Base-by-base conservation (phyloP, 306 rosid genomes). In the Sechiopsis laciniata region DNA sequence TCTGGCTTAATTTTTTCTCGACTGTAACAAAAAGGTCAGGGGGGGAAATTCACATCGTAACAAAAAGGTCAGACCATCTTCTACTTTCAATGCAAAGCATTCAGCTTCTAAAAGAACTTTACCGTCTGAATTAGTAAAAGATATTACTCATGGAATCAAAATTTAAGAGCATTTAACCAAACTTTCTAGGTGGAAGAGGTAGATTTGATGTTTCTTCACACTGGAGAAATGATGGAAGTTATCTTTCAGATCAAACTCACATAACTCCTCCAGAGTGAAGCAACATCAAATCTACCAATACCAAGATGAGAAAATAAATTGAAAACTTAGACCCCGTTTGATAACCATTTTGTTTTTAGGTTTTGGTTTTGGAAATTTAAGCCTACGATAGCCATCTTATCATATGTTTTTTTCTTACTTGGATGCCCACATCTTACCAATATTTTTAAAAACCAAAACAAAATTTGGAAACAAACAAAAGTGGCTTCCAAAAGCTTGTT, bases 1-100 rank as follows among this genome's bases (percentile, higher is more conserved):
- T 89, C 96, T 13, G 96, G 97, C 84, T 81, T 88, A 74, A 92
- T 86, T 84, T 92, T 92, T 84, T 92, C 97, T 81, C 94, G 89
- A 73, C 97, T 92, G 80, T 19, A 10, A 74, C 53, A 73, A 13
- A 68, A 10, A 46, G 16, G 69, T 76, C 66, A 55, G 2, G 26
- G 46, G 46, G 10, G 58, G 32, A 75, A 24, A 48, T 50, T 12
- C 32, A 56, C 60, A 58, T 15, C 45, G 56, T 53, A 57, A 59
- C 29, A 74, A 51, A 21, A 52, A 26, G 21, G 52, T 22, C 81
- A 73, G 72, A 78, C 67, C 53, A 14, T 46, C 46, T n/a, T 66
- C 56, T 21, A 46, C 53, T 42, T 65, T 42, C 26, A 65, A 65
- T 4, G 5, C 26, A 65, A 65, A 35, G 29, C n/a, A 17, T 65